Percentiles rank a stretch among this genome's conserved stretches.
phyloP scores from a whole-genome alignment of 1,139 yeast genomes.

The Suhomyces coccinellae region DNA sequence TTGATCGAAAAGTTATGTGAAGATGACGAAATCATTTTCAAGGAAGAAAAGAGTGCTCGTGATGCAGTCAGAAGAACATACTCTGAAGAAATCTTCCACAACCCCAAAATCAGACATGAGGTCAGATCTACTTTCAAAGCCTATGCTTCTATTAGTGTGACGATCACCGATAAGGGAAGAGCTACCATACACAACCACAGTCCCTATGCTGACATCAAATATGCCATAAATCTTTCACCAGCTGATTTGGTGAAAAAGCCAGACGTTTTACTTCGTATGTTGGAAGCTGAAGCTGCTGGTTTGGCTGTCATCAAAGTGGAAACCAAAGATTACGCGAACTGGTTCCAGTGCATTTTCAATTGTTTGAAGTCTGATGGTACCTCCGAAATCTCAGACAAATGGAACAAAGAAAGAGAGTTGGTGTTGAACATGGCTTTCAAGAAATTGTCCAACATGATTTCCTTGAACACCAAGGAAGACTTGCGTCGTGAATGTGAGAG shows the following conservation, averaged over 20 bases:
- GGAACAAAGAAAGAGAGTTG: conserved; percentile 77
- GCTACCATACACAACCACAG: conserved; percentile 76
- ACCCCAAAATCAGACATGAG: conserved; percentile 77
- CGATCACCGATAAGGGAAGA: conserved; percentile 85
- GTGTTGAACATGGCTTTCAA: conserved; percentile 69
- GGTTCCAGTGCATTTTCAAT: conserved; percentile 52
- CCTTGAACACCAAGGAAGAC: conserved; percentile 80
- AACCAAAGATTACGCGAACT: conserved; percentile 41
- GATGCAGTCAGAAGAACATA: conserved; percentile 74
- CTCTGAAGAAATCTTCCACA: conserved; percentile 78
- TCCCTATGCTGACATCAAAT: conserved; percentile 86
- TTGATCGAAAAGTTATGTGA: conserved; percentile 58
- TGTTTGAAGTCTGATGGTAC: conserved; percentile 80
- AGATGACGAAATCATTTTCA: conserved; percentile 55
- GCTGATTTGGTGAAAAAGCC: conserved; percentile 74
- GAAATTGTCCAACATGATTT: conserved; percentile 65
- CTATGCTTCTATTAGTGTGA: conserved; percentile 70
- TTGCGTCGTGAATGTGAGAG: conserved; percentile 77
- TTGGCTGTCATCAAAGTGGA: conserved; percentile 49
- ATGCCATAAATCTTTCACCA: conserved; percentile 79
- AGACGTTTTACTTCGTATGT: conserved; percentile 81
- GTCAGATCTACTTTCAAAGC: conserved; percentile 69
- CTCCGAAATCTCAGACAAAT: conserved; percentile 73
- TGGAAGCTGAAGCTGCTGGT: conserved; percentile 81
- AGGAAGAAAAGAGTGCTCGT: conserved; percentile 62